Percentiles rank a stretch among this genome's conserved stretches.
phyloP scores from a whole-genome alignment of 2,329 filamentous ascomycete species.

The Phialophora tarda region DNA sequence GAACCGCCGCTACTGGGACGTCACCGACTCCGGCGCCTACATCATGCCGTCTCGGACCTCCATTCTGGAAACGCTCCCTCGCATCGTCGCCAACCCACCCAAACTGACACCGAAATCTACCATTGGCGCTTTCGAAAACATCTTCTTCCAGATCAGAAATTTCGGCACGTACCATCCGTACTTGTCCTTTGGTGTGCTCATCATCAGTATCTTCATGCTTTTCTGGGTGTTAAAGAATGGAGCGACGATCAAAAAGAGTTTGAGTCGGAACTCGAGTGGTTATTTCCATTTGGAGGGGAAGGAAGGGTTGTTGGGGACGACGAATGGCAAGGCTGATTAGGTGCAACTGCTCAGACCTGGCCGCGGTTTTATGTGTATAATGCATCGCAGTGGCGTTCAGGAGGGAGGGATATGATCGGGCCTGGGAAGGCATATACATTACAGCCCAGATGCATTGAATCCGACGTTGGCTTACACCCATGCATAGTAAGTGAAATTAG shows the following conservation, averaged over 20 bases:
- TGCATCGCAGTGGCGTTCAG: conserved; percentile 33
- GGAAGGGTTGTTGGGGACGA: conserved; percentile 50
- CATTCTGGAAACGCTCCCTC: conserved; percentile 78
- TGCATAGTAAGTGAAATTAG: not conserved
- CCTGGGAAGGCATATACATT: not conserved
- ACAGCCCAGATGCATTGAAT: not conserved
- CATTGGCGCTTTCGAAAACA: conserved; percentile 53
- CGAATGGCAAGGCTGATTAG: conserved; percentile 56
- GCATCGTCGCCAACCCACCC: conserved; percentile 56
- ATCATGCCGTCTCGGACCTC: conserved; percentile 89
- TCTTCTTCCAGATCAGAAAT: conserved; percentile 53
- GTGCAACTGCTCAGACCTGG: not conserved
- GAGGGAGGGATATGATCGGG: not conserved
- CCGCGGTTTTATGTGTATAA: conserved; percentile 23
- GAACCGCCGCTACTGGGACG: conserved; percentile 95
- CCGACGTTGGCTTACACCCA: not conserved
- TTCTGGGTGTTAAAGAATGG: conserved; percentile 44
- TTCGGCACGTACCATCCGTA: conserved; percentile 53
- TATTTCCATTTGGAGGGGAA: conserved; percentile 58
- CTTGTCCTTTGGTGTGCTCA: conserved; percentile 49
- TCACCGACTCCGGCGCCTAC: conserved; percentile 82
- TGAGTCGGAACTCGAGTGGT: conserved; percentile 46
- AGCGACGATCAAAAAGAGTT: conserved; percentile 34
- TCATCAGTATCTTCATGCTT: conserved; percentile 45
- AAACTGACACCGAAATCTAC: conserved; percentile 58